Conservation (phyloP, 2,329 filamentous ascomycete genomes). For the Stagonosporopsis vannaccii region DNA sequence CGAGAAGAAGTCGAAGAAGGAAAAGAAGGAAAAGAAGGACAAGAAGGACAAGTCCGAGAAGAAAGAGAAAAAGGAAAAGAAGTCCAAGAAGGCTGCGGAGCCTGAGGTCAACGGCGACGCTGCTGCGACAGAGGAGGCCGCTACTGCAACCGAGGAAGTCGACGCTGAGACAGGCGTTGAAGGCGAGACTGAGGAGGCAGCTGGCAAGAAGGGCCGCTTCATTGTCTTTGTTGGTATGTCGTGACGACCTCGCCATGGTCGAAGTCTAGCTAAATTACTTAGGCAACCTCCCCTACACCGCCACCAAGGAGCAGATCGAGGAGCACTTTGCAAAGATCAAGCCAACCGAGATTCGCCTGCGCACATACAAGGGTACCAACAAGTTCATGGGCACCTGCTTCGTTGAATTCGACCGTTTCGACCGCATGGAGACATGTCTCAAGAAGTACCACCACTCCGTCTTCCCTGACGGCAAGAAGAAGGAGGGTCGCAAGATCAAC, state of each 20-base stretch:
- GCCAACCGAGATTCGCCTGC: conserved; percentile 70
- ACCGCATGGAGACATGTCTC: conserved; percentile 91
- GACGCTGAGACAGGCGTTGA: conserved; percentile 18
- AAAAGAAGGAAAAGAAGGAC: conserved; percentile 33
- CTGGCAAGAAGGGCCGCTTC: conserved; percentile 64
- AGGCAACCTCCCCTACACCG: conserved; percentile 89
- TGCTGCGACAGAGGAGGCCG: conserved; percentile 19
- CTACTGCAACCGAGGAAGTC: conserved; percentile 28
- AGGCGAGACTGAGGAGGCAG: conserved; percentile 26
- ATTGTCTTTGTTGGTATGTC: conserved; percentile 76
- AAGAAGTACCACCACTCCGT: conserved; percentile 87
- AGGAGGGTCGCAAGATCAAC: conserved; percentile 78
- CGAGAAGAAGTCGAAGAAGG: conserved; percentile 37
- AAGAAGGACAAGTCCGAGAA: conserved; percentile 33
- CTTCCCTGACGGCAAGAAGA: conserved; percentile 69
- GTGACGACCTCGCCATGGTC: not conserved
- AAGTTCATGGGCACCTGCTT: conserved; percentile 58
- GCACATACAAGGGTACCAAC: conserved; percentile 47
- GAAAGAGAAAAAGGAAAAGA: conserved; percentile 40
- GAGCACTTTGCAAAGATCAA: conserved; percentile 80
- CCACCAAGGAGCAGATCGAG: conserved; percentile 72
- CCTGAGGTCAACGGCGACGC: conserved; percentile 23
- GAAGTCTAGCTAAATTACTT: conserved; percentile 23
- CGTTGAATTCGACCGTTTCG: conserved; percentile 85
- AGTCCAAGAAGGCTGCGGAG: conserved; percentile 24